Percentiles rank a stretch among this genome's conserved stretches.
Conservation (phyloP, 306 rosid genomes). For the Acacia acuminata region DNA sequence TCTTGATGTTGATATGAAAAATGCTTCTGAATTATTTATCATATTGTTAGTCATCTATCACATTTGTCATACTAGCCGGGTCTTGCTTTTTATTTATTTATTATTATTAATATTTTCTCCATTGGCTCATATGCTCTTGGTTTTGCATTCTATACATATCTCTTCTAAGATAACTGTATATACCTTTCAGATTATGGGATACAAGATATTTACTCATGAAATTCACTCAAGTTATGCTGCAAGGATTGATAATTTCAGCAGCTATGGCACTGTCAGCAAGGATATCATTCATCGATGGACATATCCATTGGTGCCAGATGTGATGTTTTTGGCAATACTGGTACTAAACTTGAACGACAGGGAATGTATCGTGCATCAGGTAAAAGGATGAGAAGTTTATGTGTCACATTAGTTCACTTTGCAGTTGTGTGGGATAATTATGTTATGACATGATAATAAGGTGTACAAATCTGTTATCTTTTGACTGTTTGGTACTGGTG, state of each 20-base stretch:
- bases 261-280: constrained; percentile 91
- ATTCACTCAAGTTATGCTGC: constrained; percentile 93
- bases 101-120: constrained; percentile 28
- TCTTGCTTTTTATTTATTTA: neutral
- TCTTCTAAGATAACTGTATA: constrained; percentile 30
- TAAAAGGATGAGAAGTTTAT: constrained; percentile 40
- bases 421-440: constrained; percentile 3
- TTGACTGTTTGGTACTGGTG: neutral
- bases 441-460: constrained; percentile 13
- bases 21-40: neutral
- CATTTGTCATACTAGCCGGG: constrained; percentile 7
- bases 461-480: neutral
- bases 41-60: neutral
- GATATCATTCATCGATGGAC: constrained; percentile 99
- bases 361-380: constrained; percentile 96
- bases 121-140: constrained; percentile 7
- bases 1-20: neutral
- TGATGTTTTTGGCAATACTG: constrained; percentile 69
- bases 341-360: constrained; percentile 76
- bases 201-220: constrained; percentile 92
- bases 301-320: constrained; percentile 94
- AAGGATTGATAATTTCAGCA: constrained; percentile 92
- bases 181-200: constrained; percentile 89
- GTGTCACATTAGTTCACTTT: neutral
- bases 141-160: constrained; percentile 29